Evolutionary conservation across 305 asterid species (phyloP).

Genomic region (Coffea humblotiana): DNA sequence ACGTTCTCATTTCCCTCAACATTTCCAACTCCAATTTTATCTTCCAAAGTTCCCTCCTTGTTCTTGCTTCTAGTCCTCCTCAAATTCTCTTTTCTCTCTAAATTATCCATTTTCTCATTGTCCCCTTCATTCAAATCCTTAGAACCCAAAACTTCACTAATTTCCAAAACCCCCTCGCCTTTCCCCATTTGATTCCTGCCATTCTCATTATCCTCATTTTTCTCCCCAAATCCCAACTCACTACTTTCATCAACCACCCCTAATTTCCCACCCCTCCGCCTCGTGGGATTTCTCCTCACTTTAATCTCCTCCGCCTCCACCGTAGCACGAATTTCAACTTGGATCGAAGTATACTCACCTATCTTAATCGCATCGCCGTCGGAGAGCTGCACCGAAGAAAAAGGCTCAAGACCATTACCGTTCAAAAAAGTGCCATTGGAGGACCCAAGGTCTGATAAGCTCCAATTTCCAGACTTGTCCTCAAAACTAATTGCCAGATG

Average conservation of each 20-base stretch:
- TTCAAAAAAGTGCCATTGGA: slow-evolving; percentile 77
- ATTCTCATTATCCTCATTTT: slow-evolving; percentile 8
- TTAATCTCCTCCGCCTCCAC: slow-evolving; percentile 13
- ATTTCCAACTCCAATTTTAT: slow-evolving; percentile 11
- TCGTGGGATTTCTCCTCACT: slow-evolving; percentile 6
- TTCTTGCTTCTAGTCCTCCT: slow-evolving; percentile 29
- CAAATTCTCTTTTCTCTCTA: slow-evolving; percentile 17
- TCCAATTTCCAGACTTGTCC: slow-evolving; percentile 36
- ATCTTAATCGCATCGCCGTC: slow-evolving; percentile 53
- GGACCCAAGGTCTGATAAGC: slow-evolving; percentile 58
- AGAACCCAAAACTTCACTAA: slow-evolving; percentile 11
- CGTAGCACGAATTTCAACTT: slow-evolving; percentile 33
- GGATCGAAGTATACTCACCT: slow-evolving; percentile 67
- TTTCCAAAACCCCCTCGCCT: slow-evolving; percentile 12
- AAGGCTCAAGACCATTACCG: slow-evolving; percentile 32
- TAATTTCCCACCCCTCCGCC: slow-evolving; percentile 28
- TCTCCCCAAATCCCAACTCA: slow-evolving; percentile 35
- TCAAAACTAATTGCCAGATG: slow-evolving; percentile 49
- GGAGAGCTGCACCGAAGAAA: slow-evolving; percentile 35
- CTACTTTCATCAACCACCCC: slow-evolving; percentile 43
- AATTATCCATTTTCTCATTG: slow-evolving; percentile 8
- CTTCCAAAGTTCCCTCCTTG: slow-evolving; percentile 11
- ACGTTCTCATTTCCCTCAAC: slow-evolving; percentile 17
- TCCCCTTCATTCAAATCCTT: background rate
- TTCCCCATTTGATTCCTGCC: slow-evolving; percentile 3